Evolutionary conservation across 2,329 filamentous ascomycete species (phyloP).

Genomic region (Apiospora marii): DNA sequence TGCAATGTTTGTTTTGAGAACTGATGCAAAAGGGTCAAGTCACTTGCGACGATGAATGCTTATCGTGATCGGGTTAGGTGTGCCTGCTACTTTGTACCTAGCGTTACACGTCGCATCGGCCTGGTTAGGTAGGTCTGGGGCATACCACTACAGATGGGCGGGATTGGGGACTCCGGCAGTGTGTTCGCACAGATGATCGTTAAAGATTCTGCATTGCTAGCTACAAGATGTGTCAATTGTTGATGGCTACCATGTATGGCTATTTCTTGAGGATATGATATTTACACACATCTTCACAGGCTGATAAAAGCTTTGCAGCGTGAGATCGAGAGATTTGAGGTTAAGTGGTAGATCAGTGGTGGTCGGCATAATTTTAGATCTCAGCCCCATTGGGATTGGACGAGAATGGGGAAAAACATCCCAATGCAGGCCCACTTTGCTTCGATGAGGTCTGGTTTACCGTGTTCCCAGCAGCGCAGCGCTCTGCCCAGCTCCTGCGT

Average conservation of each 20-base stretch:
- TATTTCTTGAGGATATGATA: neutral
- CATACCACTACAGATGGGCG: neutral
- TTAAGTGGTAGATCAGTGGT: neutral
- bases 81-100: neutral
- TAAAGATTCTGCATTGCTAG: neutral
- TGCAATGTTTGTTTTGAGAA: neutral
- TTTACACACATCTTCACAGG: neutral
- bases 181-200: neutral
- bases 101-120: neutral
- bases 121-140: conserved; percentile 9
- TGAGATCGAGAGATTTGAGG: neutral
- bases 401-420: neutral
- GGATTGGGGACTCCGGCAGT: conserved; percentile 12
- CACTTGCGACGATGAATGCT: neutral
- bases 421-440: neutral
- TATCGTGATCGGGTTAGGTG: conserved; percentile 13
- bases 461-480: neutral
- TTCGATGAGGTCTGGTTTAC: conserved; percentile 14
- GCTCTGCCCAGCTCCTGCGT: neutral
- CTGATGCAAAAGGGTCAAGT: neutral
- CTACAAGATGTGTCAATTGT: neutral
- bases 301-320: neutral
- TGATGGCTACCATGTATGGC: neutral
- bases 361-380: conserved; percentile 17
- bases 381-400: conserved; percentile 17